Conservation (phyloP, 768 basidiomycete genomes). For the Chalciporus pseudorubinellus region DNA sequence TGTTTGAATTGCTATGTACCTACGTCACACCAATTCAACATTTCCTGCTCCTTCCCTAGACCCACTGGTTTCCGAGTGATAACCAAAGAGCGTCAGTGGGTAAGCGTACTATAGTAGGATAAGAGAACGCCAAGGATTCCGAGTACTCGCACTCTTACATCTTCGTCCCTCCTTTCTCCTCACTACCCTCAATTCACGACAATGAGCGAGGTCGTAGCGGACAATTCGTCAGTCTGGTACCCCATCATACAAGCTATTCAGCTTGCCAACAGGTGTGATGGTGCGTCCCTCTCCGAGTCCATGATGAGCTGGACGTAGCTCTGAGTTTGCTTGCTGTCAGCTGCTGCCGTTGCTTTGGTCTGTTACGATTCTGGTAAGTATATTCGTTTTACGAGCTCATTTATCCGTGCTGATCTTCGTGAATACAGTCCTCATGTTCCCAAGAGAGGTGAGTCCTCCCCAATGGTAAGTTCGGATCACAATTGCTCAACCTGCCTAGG, state of each 20-base stretch:
- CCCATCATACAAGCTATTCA: conserved; percentile 11
- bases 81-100: background rate
- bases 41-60: too few relatives aligned
- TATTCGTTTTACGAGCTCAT: too few relatives aligned
- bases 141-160: background rate
- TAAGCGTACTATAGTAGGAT: too few relatives aligned
- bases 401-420: background rate
- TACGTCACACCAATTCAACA: too few relatives aligned
- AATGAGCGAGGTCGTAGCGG: conserved; percentile 12
- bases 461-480: background rate
- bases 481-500: conserved; percentile 4
- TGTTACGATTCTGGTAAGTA: conserved; percentile 16
- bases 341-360: conserved; percentile 15
- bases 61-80: too few relatives aligned
- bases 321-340: background rate
- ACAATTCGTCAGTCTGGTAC: conserved; percentile 10
- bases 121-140: too few relatives aligned
- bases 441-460: conserved; percentile 15
- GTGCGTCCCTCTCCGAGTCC: conserved; percentile 1
- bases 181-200: background rate
- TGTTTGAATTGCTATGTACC: too few relatives aligned
- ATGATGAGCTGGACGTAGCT: background rate
- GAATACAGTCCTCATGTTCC: conserved; percentile 17
- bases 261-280: conserved; percentile 16
- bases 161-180: background rate